These are phyloP conservation scores for Achaetomiella virescens DNA, from an alignment of 495 filamentous ascomycete species.

Conservation along the genomic window DNA sequence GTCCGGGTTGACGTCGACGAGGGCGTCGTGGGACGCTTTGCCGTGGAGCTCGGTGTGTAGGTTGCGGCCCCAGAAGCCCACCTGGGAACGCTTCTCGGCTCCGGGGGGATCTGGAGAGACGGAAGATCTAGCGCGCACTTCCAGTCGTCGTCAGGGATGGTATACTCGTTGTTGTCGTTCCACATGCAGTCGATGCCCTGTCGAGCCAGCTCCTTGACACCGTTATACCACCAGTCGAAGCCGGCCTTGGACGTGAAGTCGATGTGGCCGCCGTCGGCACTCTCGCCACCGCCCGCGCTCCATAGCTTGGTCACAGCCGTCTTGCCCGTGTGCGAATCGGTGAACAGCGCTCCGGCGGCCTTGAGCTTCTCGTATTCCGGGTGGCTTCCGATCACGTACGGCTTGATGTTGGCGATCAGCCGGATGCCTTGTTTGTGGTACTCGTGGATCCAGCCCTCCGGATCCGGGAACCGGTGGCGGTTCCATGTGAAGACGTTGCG, in stretches of 20 bases:
- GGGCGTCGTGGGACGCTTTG: constrained; percentile 51
- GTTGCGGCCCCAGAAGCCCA: constrained; percentile 59
- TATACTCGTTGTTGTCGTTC: constrained; percentile 76
- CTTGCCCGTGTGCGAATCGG: constrained; percentile 46
- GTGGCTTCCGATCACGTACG: constrained; percentile 59
- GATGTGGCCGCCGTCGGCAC: constrained; percentile 61
- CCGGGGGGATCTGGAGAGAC: constrained; percentile 20
- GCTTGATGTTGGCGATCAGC: constrained; percentile 64
- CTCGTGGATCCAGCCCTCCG: constrained; percentile 52
- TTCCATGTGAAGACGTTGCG: constrained; percentile 71
- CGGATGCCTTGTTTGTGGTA: constrained; percentile 58
- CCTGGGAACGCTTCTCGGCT: constrained; percentile 26
- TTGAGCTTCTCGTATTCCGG: constrained; percentile 54
- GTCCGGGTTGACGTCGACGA: constrained; percentile 48
- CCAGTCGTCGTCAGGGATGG: constrained; percentile 59
- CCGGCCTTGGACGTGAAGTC: constrained; percentile 57
- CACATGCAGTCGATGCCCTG: constrained; percentile 64
- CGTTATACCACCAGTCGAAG: constrained; percentile 65
- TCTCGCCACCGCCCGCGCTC: constrained; percentile 62
- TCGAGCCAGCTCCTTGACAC: constrained; percentile 52
- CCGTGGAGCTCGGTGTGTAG: constrained; percentile 61
- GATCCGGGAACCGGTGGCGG: constrained; percentile 57
- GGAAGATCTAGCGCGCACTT: constrained; percentile 45
- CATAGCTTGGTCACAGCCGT: constrained; percentile 56
- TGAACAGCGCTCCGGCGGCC: constrained; percentile 52